These are phyloP conservation scores for Penicillium expansum DNA, from an alignment of 2,329 filamentous ascomycete genomes.

Conservation along the genomic window DNA sequence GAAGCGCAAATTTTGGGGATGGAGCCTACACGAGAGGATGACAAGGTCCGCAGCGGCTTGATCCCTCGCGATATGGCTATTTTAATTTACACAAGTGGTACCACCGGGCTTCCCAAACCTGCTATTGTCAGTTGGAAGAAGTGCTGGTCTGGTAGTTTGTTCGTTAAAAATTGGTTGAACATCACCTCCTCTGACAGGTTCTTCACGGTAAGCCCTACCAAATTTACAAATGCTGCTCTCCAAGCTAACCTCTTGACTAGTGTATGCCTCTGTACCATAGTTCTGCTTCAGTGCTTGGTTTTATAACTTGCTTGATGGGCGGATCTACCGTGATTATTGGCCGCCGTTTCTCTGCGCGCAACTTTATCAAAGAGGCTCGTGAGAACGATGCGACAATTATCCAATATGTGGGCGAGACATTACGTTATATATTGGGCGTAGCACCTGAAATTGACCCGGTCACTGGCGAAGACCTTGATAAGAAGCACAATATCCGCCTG, in stretches of 20 bases:
- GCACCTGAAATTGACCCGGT: slow-evolving; percentile 59
- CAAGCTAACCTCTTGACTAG: slow-evolving; percentile 39
- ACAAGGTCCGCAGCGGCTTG: slow-evolving; percentile 55
- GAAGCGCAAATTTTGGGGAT: slow-evolving; percentile 55
- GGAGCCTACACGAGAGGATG: slow-evolving; percentile 56
- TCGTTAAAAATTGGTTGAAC: slow-evolving; percentile 56
- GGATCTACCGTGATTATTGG: slow-evolving; percentile 70
- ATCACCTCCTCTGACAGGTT: slow-evolving; percentile 65
- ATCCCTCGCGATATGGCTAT: slow-evolving; percentile 60
- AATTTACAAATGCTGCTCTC: background rate
- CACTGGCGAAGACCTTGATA: slow-evolving; percentile 68
- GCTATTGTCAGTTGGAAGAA: slow-evolving; percentile 75
- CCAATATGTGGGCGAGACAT: slow-evolving; percentile 86
- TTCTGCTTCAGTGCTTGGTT: slow-evolving; percentile 69
- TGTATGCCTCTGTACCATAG: slow-evolving; percentile 90
- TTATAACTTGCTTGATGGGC: slow-evolving; percentile 57
- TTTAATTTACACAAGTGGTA: slow-evolving; percentile 83
- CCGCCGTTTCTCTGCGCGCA: slow-evolving; percentile 72
- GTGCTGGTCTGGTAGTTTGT: slow-evolving; percentile 52
- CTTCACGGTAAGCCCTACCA: slow-evolving; percentile 60
- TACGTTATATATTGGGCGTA: slow-evolving; percentile 73
- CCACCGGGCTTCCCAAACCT: slow-evolving; percentile 78
- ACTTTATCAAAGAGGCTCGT: slow-evolving; percentile 75
- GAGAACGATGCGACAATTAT: slow-evolving; percentile 69
- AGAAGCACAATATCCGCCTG: slow-evolving; percentile 66